phyloP scores from a whole-genome alignment of 2,329 filamentous ascomycete species.

The Scedosporium minutisporum region DNA sequence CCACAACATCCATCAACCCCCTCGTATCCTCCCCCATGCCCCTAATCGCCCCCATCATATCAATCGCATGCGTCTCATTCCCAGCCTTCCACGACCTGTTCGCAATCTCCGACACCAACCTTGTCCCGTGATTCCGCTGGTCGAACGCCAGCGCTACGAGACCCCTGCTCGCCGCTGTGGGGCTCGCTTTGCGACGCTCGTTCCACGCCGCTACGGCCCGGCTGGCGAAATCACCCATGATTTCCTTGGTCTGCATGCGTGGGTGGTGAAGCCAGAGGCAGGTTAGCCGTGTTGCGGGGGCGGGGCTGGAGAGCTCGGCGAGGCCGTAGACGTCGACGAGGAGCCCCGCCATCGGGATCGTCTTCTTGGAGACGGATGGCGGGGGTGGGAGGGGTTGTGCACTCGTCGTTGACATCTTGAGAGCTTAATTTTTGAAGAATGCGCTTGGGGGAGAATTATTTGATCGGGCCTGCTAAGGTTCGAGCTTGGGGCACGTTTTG shows the following conservation, averaged over 20 bases:
- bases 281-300: constrained; percentile 45
- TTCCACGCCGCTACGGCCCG: constrained; percentile 62
- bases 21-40: constrained; percentile 66
- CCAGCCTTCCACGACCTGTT: constrained; percentile 75
- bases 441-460: background rate
- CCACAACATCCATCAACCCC: constrained; percentile 66
- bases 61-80: constrained; percentile 73
- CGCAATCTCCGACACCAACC: constrained; percentile 54
- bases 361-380: constrained; percentile 50
- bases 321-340: constrained; percentile 74
- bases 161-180: constrained; percentile 27
- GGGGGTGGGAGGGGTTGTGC: constrained; percentile 23
- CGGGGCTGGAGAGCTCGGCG: constrained; percentile 50
- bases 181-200: constrained; percentile 21
- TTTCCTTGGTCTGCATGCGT: constrained; percentile 57
- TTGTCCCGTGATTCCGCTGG: constrained; percentile 81
- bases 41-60: constrained; percentile 78
- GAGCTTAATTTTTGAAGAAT: background rate
- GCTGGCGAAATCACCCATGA: constrained; percentile 68
- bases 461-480: too few relatives aligned
- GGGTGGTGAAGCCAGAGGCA: constrained; percentile 91
- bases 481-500: too few relatives aligned
- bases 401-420: background rate
- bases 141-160: constrained; percentile 81
- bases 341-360: constrained; percentile 67